Conservation (phyloP, 768 basidiomycete genomes). For the Rhodotorula kratochvilovae region DNA sequence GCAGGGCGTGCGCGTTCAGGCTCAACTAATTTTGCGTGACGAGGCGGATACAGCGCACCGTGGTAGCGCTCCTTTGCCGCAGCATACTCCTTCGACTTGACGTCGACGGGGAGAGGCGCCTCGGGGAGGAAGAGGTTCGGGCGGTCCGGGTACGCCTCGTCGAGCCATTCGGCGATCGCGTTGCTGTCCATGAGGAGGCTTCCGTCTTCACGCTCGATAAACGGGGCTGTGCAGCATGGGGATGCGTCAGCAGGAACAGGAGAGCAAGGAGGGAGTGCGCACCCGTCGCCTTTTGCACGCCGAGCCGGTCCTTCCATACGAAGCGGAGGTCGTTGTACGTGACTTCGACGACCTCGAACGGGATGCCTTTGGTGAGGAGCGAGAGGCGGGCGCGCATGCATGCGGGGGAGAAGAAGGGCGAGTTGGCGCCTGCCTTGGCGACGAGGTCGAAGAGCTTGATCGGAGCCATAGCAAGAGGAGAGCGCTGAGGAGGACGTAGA, state of each 20-base stretch:
- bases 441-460: constrained; percentile 30
- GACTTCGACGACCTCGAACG: constrained; percentile 11
- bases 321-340: constrained; percentile 25
- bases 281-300: constrained; percentile 10
- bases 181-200: constrained; percentile 18
- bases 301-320: constrained; percentile 3
- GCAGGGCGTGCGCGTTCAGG: too few relatives aligned
- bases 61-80: background rate
- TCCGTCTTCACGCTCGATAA: constrained; percentile 16
- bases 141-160: constrained; percentile 15
- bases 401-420: constrained; percentile 12
- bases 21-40: too few relatives aligned
- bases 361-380: constrained; percentile 1
- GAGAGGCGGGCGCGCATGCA: constrained; percentile 19
- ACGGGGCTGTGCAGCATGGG: constrained; percentile 1
- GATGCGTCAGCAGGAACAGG: background rate
- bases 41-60: too few relatives aligned
- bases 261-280: background rate
- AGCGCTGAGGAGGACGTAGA: background rate
- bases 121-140: constrained; percentile 25
- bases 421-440: background rate
- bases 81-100: background rate
- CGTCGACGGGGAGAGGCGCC: background rate
- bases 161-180: constrained; percentile 25
- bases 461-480: background rate